Base-by-base conservation (phyloP, 495 filamentous ascomycete species). In the Neurospora sp. region DNA sequence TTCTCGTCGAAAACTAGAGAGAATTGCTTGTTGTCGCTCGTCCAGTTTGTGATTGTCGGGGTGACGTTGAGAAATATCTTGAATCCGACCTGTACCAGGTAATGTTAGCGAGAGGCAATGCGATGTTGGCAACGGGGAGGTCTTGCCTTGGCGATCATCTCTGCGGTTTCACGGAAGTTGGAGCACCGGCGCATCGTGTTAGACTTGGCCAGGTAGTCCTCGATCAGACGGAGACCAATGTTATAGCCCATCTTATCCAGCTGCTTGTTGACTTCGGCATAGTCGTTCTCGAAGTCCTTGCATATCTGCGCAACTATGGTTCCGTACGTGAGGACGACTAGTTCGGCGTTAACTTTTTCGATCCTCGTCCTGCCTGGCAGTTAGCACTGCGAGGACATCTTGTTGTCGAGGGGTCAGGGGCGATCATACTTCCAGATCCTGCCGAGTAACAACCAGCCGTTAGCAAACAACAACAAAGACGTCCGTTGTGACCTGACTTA, bases 201-300 rank as follows among this genome's bases (percentile, higher is more conserved):
- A 14, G 93, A 93, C 82, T 97, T 98, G 74, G 96, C 96, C 46
- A 99, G 89, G 80, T 97, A 99, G 81, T 99, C 96, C 77, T 99
- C 96, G 80, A 99, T 97, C 76, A 99, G 84, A 37, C 96, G 92
- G 81, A 98, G 87, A 9, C 96, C 96, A 73, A 99, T 98, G 76
- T 97, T 98, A 85, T 98, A 97, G 44, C 96, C 96, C 96, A 99
- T 99, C 83, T 94, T 96, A 79, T 99, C 96, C 65, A 99, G 85
- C 80, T 99, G 96, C 83, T 93, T 93, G 84, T 99, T 99, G 80
- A 94, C 95, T 80, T 98, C 93, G 69, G 89, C 86, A 77, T 99
- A 99, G 81, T 98, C 91, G 73, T 89, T 90, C 74, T 97, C 93
- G 78, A 91, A 97, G 85, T 99, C 96, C 80, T 95, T 94, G 83